Conservation (phyloP, 495 filamentous ascomycete genomes). For the Tuber melanosporum region DNA sequence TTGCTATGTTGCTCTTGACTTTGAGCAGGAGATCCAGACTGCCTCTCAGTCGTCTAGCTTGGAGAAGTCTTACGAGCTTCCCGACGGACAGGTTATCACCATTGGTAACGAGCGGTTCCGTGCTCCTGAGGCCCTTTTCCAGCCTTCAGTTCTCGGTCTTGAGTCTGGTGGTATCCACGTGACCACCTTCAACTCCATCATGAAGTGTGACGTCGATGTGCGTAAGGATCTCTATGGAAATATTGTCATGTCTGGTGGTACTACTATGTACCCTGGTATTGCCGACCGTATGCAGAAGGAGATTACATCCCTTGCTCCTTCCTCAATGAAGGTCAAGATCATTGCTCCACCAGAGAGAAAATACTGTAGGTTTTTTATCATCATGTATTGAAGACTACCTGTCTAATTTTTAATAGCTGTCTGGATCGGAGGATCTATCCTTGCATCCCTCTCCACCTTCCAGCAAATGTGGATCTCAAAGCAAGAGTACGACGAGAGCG, state of each 20-base stretch:
- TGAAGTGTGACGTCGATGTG: conserved; percentile 93
- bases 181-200: conserved; percentile 94
- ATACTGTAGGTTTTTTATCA: conserved; percentile 67
- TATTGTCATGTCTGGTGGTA: conserved; percentile 93
- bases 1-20: conserved; percentile 87
- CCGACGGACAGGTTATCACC: conserved; percentile 99
- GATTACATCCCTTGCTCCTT: conserved; percentile 97
- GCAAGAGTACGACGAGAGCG: conserved; percentile 99
- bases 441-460: conserved; percentile 98
- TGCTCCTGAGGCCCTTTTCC: conserved; percentile 95
- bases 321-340: conserved; percentile 98
- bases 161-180: conserved; percentile 97
- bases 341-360: conserved; percentile 95
- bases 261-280: conserved; percentile 98
- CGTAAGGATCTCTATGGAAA: conserved; percentile 90
- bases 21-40: conserved; percentile 99
- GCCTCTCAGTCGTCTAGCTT: conserved; percentile 93
- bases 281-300: conserved; percentile 99
- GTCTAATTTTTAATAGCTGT: conserved; percentile 51
- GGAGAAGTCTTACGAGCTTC: conserved; percentile 99
- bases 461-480: conserved; percentile 99
- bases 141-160: conserved; percentile 91
- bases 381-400: neutral
- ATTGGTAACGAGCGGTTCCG: conserved; percentile 93
- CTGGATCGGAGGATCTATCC: conserved; percentile 99